phyloP scores from a whole-genome alignment of 2,329 filamentous ascomycete species.

The Chaetothyriales sp. region DNA sequence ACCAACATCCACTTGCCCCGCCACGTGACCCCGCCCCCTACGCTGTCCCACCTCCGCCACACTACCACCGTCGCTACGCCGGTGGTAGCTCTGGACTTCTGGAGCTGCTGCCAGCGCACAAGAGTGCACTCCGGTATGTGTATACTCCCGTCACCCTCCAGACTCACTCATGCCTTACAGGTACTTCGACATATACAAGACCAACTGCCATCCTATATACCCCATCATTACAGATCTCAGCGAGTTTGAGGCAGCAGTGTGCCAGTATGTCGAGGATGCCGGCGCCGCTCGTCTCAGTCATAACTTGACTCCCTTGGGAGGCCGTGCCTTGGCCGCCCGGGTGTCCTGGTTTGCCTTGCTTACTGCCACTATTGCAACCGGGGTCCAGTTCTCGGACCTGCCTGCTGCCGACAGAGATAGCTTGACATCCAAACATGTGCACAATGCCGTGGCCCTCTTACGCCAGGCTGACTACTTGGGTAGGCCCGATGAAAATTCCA shows the following conservation, averaged over 20 bases:
- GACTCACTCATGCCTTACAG: not conserved
- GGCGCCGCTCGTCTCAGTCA: not conserved
- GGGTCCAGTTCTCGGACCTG: constrained; percentile 1
- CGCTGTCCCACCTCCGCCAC: not conserved
- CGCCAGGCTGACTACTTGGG: constrained; percentile 3
- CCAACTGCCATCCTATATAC: constrained; percentile 2
- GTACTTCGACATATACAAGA: constrained; percentile 3
- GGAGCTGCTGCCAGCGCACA: not conserved
- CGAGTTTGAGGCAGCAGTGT: constrained; percentile 3
- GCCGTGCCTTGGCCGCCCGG: not conserved
- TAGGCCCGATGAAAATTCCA: constrained; percentile 1
- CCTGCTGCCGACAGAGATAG: not conserved
- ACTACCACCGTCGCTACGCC: not conserved
- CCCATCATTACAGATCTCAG: constrained; percentile 1
- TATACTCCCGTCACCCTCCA: not conserved
- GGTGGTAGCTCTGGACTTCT: not conserved
- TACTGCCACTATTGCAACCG: constrained; percentile 1
- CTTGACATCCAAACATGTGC: not conserved
- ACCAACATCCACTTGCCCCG: not conserved
- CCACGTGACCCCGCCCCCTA: not conserved
- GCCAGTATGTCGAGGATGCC: constrained; percentile 4
- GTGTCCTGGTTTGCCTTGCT: constrained; percentile 3
- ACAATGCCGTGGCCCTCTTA: constrained; percentile 1
- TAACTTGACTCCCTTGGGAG: not conserved
- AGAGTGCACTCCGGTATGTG: not conserved